Percentiles rank a stretch among this genome's conserved stretches.
These are phyloP conservation scores for Epicoccum nigrum DNA, from an alignment of 2,329 filamentous ascomycete species.

Conservation along the genomic window DNA sequence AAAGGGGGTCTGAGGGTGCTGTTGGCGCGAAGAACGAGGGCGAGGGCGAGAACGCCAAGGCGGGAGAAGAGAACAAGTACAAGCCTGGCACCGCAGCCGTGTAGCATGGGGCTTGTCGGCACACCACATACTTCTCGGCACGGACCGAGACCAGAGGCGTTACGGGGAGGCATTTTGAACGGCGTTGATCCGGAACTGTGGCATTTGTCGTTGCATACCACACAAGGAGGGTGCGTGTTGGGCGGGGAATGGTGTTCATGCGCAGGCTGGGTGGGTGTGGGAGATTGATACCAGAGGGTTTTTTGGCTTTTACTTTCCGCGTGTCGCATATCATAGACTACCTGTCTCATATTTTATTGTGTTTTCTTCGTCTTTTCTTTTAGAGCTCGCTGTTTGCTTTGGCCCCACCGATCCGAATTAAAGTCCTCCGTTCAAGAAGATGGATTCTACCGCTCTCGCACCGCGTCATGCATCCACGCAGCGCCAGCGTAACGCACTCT, in stretches of 20 bases:
- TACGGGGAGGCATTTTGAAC: background rate
- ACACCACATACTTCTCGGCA: background rate
- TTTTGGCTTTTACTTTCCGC: background rate
- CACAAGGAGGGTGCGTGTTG: background rate
- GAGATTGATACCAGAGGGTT: too few species aligned
- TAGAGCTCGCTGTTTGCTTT: too few species aligned
- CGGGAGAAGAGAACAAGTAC: background rate
- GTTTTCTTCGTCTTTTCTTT: too few species aligned
- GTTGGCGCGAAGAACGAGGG: background rate
- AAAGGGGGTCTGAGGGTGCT: background rate
- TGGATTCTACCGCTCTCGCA: too few species aligned
- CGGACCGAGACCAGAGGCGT: constrained; percentile 2
- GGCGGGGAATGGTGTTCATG: background rate
- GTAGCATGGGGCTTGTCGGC: background rate
- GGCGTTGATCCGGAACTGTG: background rate
- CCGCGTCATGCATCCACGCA: too few species aligned
- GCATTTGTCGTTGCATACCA: background rate
- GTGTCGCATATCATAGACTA: too few species aligned
- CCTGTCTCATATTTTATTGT: too few species aligned
- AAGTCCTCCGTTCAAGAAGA: too few species aligned
- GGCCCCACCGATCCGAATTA: too few species aligned
- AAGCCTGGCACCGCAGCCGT: background rate
- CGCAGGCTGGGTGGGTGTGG: background rate
- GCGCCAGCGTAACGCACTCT: too few species aligned
- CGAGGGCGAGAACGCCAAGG: background rate